A percentile compares a stretch with the other conserved stretches of the same genome.
Conservation (phyloP, 2,329 filamentous ascomycete genomes). For the Colletotrichum noveboracense region DNA sequence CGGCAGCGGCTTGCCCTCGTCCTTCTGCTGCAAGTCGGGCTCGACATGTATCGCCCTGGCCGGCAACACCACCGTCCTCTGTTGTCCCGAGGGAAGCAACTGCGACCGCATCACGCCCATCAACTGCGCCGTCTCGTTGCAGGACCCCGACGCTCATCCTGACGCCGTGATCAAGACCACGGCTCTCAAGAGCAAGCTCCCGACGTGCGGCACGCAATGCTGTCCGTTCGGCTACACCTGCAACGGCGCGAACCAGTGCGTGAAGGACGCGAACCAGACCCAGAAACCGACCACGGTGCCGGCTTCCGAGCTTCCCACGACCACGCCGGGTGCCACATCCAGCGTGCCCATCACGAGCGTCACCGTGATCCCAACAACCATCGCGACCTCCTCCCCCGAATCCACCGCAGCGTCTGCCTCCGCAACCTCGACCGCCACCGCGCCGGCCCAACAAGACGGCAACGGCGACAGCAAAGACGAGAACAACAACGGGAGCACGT, state of each 20-base stretch:
- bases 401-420: constrained; percentile 17
- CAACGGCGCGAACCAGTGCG: constrained; percentile 52
- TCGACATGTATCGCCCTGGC: constrained; percentile 66
- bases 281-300: constrained; percentile 29
- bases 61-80: constrained; percentile 70
- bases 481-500: constrained; percentile 12
- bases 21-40: constrained; percentile 69
- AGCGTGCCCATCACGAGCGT: constrained; percentile 26
- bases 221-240: constrained; percentile 79
- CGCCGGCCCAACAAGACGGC: constrained; percentile 18
- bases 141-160: constrained; percentile 64
- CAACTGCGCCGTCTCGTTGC: constrained; percentile 65
- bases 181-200: constrained; percentile 60
- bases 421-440: constrained; percentile 18
- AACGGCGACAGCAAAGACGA: constrained; percentile 4
- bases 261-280: constrained; percentile 56
- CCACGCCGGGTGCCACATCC: constrained; percentile 22
- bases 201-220: constrained; percentile 63
- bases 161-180: constrained; percentile 70
- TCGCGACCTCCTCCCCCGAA: constrained; percentile 25
- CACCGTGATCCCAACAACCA: constrained; percentile 21
- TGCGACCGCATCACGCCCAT: constrained; percentile 70
- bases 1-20: constrained; percentile 57
- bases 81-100: constrained; percentile 64
- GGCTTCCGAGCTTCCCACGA: constrained; percentile 22